Evolutionary conservation across 208 protist genomes (phyloP), one percentile per base, ranked within the genome.

Genomic region (Crithidia bombi): DNA sequence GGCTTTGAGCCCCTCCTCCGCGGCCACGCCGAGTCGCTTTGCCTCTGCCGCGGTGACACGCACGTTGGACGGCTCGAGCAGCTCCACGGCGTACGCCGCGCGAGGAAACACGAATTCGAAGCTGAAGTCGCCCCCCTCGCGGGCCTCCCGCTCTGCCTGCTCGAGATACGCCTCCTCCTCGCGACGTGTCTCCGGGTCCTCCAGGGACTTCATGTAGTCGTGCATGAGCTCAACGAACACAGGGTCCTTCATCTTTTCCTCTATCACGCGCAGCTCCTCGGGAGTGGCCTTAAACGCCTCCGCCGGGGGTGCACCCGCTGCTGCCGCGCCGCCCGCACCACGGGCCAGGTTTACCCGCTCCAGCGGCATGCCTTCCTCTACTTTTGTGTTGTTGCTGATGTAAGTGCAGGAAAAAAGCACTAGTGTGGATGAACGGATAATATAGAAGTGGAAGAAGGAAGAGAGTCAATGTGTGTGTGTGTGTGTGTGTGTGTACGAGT

Each of bases 81-180:
- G 81, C 87, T 96, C 88, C 41, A 95, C 86, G 11, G 91, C 89
- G 74, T 92, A 97, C 19, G 68, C 78, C 1, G 90, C 72, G 1
- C 54, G 73, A 0, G 93, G 93, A 50, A 97, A 97, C 39, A 97
- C 81, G 71, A 97, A 97, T 50, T 95, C 87, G 74, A 96, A 97
- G 77, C 81, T 94, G 81, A 89, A 91, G 69, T 97, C 91, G 33
- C 93, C 93, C 39, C 81, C 84, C 52, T 90, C 84, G 32, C 83
- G 78, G 5, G 93, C 93, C 71, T 95, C 88, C 0, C 79, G 79
- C 58, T 97, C 93, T 9, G 89, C 89, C 73, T 97, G 91, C 71
- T 81, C 77, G 1, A 97, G 69, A 73, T 97, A 97, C 2, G 79
- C 91, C 83, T 97, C 89, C 79, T 97, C 90, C 75, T 97, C 91